These are phyloP conservation scores for Solanum bulbocastanum DNA, from an alignment of 257 asterid species.

Conservation along the genomic window DNA sequence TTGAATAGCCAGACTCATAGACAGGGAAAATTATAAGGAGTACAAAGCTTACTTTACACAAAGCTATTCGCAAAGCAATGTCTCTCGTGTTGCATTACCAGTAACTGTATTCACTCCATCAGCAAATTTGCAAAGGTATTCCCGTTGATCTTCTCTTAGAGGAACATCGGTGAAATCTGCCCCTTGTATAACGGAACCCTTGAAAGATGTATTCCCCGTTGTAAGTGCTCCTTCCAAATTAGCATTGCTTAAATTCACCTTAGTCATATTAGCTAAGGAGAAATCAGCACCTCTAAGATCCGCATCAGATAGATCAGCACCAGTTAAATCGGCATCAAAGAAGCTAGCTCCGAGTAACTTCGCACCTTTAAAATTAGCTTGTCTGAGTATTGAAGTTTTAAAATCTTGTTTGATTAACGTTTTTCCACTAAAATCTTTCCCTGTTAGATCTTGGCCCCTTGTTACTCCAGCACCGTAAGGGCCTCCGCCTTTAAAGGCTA, in stretches of 20 bases:
- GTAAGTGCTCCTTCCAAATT: slow-evolving; percentile 93
- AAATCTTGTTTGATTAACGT: slow-evolving; percentile 83
- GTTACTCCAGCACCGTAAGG: slow-evolving; percentile 94
- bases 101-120: slow-evolving; percentile 77
- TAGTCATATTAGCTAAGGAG: slow-evolving; percentile 82
- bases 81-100: slow-evolving; percentile 86
- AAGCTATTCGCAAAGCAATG: slow-evolving; percentile 58
- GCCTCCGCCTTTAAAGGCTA: slow-evolving; percentile 96
- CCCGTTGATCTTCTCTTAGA: slow-evolving; percentile 86
- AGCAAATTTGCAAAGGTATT: slow-evolving; percentile 77
- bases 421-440: slow-evolving; percentile 83
- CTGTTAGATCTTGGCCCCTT: slow-evolving; percentile 93
- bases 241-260: slow-evolving; percentile 87
- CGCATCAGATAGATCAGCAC: slow-evolving; percentile 93
- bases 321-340: slow-evolving; percentile 98
- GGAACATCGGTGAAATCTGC: slow-evolving; percentile 98
- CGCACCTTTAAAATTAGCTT: slow-evolving; percentile 92
- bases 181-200: slow-evolving; percentile 69
- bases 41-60: not conserved
- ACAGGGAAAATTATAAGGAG: not conserved
- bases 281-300: slow-evolving; percentile 97
- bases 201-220: slow-evolving; percentile 90
- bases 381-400: slow-evolving; percentile 92
- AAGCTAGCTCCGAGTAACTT: slow-evolving; percentile 88
- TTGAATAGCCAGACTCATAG: not conserved